These are phyloP conservation scores for Chaetomidium leptoderma DNA, from an alignment of 495 filamentous ascomycete species.

Conservation along the genomic window DNA sequence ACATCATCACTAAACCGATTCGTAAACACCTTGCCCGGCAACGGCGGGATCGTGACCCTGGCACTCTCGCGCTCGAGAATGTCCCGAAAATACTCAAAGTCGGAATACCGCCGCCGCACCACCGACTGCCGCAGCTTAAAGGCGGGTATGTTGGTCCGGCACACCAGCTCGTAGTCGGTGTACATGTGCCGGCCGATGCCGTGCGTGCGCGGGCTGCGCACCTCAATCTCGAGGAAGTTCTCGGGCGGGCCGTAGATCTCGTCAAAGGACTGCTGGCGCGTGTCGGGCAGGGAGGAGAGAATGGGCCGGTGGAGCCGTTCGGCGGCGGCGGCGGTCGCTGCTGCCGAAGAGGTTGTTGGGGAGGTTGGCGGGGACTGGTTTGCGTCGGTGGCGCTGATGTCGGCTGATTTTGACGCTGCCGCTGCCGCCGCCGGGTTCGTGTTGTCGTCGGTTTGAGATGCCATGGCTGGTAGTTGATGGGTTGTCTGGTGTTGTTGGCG, in stretches of 20 bases:
- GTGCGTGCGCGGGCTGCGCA: slow-evolving; percentile 91
- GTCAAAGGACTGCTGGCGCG: slow-evolving; percentile 90
- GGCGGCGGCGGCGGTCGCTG: slow-evolving; percentile 31
- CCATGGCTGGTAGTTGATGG: slow-evolving; percentile 1
- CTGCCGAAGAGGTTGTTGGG: slow-evolving; percentile 26
- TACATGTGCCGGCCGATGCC: slow-evolving; percentile 94
- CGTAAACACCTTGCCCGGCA: slow-evolving; percentile 96
- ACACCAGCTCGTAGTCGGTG: slow-evolving; percentile 96
- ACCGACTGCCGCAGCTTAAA: slow-evolving; percentile 82
- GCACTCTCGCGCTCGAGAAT: slow-evolving; percentile 94
- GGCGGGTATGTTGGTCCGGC: slow-evolving; percentile 96
- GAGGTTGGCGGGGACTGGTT: slow-evolving; percentile 23
- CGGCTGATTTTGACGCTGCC: slow-evolving; percentile 12
- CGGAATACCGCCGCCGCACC: slow-evolving; percentile 90
- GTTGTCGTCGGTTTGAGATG: slow-evolving; percentile 12
- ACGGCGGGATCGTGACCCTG: slow-evolving; percentile 88
- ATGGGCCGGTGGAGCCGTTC: slow-evolving; percentile 50
- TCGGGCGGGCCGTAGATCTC: slow-evolving; percentile 98
- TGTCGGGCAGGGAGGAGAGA: slow-evolving; percentile 79
- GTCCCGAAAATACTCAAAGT: slow-evolving; percentile 98
- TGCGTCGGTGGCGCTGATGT: slow-evolving; percentile 18
- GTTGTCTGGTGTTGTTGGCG: neutral
- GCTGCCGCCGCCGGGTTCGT: slow-evolving; percentile 20
- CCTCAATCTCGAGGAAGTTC: slow-evolving; percentile 98
- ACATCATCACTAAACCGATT: slow-evolving; percentile 98